Conservation (phyloP, 257 asterid species). For the Marsdenia floribunda region DNA sequence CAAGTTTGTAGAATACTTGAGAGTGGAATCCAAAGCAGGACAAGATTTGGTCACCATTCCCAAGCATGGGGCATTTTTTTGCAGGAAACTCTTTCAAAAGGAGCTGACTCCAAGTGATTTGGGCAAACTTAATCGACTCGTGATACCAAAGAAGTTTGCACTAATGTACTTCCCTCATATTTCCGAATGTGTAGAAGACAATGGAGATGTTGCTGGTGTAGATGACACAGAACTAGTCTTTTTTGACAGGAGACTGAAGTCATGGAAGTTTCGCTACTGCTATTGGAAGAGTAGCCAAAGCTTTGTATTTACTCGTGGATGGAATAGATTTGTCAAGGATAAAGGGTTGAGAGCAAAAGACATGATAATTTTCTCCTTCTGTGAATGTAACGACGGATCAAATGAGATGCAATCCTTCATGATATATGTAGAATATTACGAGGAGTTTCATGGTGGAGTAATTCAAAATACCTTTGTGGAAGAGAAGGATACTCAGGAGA, state of each 20-base stretch:
- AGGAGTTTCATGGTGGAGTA: neutral
- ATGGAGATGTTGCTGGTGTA: neutral
- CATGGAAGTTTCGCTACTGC: slow-evolving; percentile 65
- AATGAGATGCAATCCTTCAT: slow-evolving; percentile 22
- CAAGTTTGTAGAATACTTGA: slow-evolving; percentile 36
- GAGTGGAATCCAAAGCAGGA: slow-evolving; percentile 12
- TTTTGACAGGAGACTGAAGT: slow-evolving; percentile 38
- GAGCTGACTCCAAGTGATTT: slow-evolving; percentile 67
- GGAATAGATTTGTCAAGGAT: slow-evolving; percentile 50
- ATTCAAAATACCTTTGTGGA: too few relatives aligned
- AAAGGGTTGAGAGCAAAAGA: slow-evolving; percentile 47
- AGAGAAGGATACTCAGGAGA: too few relatives aligned
- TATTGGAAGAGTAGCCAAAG: slow-evolving; percentile 82
- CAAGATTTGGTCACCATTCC: too few relatives aligned
- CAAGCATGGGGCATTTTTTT: neutral
- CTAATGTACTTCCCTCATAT: slow-evolving; percentile 37
- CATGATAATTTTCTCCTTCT: slow-evolving; percentile 39
- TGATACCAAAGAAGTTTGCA: slow-evolving; percentile 54
- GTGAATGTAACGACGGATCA: slow-evolving; percentile 21
- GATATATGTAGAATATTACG: slow-evolving; percentile 34
- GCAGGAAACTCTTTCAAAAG: slow-evolving; percentile 44
- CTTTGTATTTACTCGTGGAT: too few relatives aligned
- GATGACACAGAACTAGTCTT: slow-evolving; percentile 46
- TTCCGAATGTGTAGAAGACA: slow-evolving; percentile 18
- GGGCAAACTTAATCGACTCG: slow-evolving; percentile 44